Evolutionary conservation across 305 asterid species (phyloP), one percentile per base, ranked within the genome.

Genomic region (Andrographis paniculata): DNA sequence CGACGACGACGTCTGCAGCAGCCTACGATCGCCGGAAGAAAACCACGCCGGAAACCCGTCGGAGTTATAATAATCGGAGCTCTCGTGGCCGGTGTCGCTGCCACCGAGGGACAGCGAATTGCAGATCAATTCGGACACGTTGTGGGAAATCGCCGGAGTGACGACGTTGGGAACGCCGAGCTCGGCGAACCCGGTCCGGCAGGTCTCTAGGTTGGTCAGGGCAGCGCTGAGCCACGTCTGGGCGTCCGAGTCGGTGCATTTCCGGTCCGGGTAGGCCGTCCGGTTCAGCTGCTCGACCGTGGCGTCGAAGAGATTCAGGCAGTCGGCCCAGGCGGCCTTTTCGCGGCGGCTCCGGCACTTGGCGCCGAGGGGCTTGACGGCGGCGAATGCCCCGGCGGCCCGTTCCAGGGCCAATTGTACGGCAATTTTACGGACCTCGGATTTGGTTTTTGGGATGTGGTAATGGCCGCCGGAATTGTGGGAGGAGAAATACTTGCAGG

Each of bases 221-320:
- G 97, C 87, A 9, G 94, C 52, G 60, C 95, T 88, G 1, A 88
- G 70, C 94, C 95, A 88, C 0, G 95, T 88, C 48, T 84, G 95
- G 0, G 63, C 24, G 52, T 87, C 97, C 18, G 68, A 74, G 10
- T 65, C 77, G 5, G 69, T 79, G 42, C 84, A 72, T 6, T 61
- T 64, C 13, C 50, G 20, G 62, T 9, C 42, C 36, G 83, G 62
- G 54, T 73, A 79, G 4, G 68, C 10, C 0, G 93, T 80, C 45
- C 62, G 60, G 71, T 83, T 80, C 42, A 87, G 86, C 36, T 80
- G 84, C 14, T 56, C 65, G 40, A 78, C 59, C 12, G 85, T 53
- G 61, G 17, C 20, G 2, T 65, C 50, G 53, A 75, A 87, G 10
- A 83, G 83, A 61, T 69, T 57, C 50, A 76, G 27, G 53, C 94